Percentiles rank a stretch among this genome's conserved stretches.
These are phyloP conservation scores for Goffeauzyma gilvescens DNA, from an alignment of 768 basidiomycete species.

Conservation along the genomic window DNA sequence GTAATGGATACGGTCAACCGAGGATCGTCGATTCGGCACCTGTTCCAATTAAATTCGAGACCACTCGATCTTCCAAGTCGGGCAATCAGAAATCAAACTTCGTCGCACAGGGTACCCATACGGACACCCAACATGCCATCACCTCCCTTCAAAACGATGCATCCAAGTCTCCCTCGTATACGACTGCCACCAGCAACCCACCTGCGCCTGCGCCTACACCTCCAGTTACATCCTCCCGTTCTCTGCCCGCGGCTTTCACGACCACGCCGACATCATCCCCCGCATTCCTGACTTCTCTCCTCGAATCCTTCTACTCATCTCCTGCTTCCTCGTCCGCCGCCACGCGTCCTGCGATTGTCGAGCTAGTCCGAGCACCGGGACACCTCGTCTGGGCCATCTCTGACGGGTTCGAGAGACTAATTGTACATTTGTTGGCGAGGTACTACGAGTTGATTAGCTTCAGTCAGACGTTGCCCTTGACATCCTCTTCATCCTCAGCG, in stretches of 20 bases:
- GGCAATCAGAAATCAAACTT: too few species aligned
- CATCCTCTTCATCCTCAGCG: neutral
- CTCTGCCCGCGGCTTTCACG: constrained; percentile 1
- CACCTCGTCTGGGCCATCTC: constrained; percentile 25
- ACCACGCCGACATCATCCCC: constrained; percentile 1
- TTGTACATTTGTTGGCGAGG: constrained; percentile 24
- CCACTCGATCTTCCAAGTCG: too few species aligned
- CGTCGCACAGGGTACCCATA: too few species aligned
- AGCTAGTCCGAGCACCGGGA: constrained; percentile 23
- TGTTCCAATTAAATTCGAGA: constrained; percentile 3
- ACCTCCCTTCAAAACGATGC: too few species aligned
- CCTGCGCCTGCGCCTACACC: neutral
- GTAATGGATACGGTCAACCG: constrained; percentile 7
- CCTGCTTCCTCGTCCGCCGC: neutral
- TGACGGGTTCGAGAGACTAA: constrained; percentile 26
- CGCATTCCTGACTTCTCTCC: neutral
- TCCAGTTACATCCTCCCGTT: neutral
- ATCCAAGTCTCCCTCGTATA: too few species aligned
- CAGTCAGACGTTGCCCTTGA: constrained; percentile 22
- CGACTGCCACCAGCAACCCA: neutral
- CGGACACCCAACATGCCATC: too few species aligned
- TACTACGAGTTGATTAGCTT: constrained; percentile 29
- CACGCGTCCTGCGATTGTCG: constrained; percentile 19
- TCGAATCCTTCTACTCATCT: constrained; percentile 8
- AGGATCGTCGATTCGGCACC: constrained; percentile 3